Conservation (phyloP, 2,329 filamentous ascomycete species). For the Cercospora sojina region DNA sequence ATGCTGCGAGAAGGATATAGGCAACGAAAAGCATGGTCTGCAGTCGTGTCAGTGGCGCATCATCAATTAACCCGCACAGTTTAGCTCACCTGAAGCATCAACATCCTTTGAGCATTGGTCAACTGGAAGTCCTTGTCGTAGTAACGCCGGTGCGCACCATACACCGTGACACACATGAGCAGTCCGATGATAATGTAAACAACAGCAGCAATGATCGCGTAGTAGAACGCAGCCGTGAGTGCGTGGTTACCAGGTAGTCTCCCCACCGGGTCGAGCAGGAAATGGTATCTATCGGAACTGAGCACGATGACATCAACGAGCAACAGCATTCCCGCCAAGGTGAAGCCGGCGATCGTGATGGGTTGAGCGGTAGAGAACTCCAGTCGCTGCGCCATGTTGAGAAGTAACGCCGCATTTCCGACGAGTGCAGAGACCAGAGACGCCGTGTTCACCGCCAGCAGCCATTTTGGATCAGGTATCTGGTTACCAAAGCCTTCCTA, state of each 20-base stretch:
- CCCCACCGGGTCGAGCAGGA: slow-evolving; percentile 40
- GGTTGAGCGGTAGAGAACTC: slow-evolving; percentile 58
- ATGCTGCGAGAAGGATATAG: slow-evolving; percentile 50
- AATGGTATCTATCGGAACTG: slow-evolving; percentile 47
- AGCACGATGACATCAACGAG: slow-evolving; percentile 52
- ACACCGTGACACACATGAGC: slow-evolving; percentile 56
- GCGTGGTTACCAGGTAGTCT: slow-evolving; percentile 40
- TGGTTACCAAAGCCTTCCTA: slow-evolving; percentile 45
- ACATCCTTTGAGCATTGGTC: slow-evolving; percentile 56
- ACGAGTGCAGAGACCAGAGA: slow-evolving; percentile 55
- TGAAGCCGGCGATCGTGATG: slow-evolving; percentile 61
- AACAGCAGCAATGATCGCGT: slow-evolving; percentile 57
- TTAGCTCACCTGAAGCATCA: slow-evolving; percentile 44
- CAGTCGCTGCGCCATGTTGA: slow-evolving; percentile 60
- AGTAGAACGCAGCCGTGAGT: slow-evolving; percentile 59
- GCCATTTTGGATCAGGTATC: slow-evolving; percentile 57
- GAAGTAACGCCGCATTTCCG: slow-evolving; percentile 55
- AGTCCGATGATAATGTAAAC: slow-evolving; percentile 58
- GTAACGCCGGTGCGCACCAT: slow-evolving; percentile 54
- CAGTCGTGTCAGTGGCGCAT: not conserved
- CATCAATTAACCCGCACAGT: too few species aligned
- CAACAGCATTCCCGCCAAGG: slow-evolving; percentile 54
- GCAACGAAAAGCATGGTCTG: slow-evolving; percentile 53
- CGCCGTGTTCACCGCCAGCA: slow-evolving; percentile 52
- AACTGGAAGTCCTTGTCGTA: slow-evolving; percentile 58